Percentiles rank a stretch among this genome's conserved stretches.
phyloP scores from a whole-genome alignment of 2,329 filamentous ascomycete species.

The Exserohilum rostratum region DNA sequence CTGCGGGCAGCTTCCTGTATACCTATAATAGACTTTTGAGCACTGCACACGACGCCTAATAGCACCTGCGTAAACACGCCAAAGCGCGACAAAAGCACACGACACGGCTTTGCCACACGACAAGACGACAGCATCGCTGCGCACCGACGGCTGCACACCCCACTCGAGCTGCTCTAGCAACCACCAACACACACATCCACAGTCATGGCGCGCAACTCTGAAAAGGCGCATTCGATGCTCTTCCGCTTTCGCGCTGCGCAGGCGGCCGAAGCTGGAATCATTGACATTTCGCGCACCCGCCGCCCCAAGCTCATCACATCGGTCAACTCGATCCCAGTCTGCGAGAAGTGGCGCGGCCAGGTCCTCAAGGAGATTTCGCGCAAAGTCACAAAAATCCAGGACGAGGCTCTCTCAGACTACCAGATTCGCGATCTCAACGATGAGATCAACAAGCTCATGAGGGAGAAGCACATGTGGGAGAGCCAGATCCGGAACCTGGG shows the following conservation, averaged over 20 bases:
- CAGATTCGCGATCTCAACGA: slow-evolving; percentile 98
- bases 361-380: slow-evolving; percentile 96
- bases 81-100: slow-evolving; percentile 15
- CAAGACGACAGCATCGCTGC: slow-evolving; percentile 3
- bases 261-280: slow-evolving; percentile 93
- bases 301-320: slow-evolving; percentile 91
- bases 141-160: not conserved
- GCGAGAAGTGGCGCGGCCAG: slow-evolving; percentile 98
- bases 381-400: slow-evolving; percentile 96
- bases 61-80: slow-evolving; percentile 4
- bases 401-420: slow-evolving; percentile 87
- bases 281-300: slow-evolving; percentile 87
- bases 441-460: slow-evolving; percentile 99
- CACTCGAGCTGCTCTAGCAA: not conserved
- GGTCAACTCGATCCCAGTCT: slow-evolving; percentile 80
- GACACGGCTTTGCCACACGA: not conserved
- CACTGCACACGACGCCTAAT: slow-evolving; percentile 12
- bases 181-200: slow-evolving; percentile 18
- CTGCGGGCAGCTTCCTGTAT: slow-evolving; percentile 36
- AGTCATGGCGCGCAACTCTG: slow-evolving; percentile 83
- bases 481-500: slow-evolving; percentile 92
- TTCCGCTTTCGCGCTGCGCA: slow-evolving; percentile 99
- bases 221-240: slow-evolving; percentile 99
- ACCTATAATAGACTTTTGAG: slow-evolving; percentile 18
- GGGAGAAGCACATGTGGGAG: slow-evolving; percentile 99